Percentiles rank a stretch among this genome's conserved stretches.
Evolutionary conservation across 192 early-diverging fungal species (phyloP).

Genomic region (Funneliformis geosporum): DNA sequence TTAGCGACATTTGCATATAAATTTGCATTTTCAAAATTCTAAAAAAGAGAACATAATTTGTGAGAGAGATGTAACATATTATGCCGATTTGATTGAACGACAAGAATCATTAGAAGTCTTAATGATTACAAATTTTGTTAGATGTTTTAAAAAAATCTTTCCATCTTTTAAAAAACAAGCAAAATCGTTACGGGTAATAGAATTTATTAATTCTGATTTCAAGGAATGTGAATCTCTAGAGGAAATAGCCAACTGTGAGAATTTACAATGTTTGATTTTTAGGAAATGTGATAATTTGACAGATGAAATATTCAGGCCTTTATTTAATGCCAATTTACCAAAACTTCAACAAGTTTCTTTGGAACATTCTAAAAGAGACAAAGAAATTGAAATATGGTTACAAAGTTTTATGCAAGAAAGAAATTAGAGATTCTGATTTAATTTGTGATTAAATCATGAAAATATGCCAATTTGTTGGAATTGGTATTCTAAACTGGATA

Average conservation of each 20-base stretch:
- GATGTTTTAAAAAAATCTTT: not conserved
- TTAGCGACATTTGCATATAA: not conserved
- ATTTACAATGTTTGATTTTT: not conserved
- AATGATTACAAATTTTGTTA: not conserved
- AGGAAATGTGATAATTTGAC: not conserved
- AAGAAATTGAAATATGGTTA: not conserved
- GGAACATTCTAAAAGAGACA: not conserved
- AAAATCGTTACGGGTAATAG: not conserved
- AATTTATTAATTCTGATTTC: not conserved
- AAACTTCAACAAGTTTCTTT: not conserved
- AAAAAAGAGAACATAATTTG: not conserved
- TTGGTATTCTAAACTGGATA: no score
- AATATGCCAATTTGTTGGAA: no score
- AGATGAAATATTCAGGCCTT: not conserved
- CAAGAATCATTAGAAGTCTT: not conserved
- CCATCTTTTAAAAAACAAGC: not conserved
- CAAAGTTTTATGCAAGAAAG: not conserved
- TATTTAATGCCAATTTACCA: not conserved
- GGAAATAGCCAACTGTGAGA: not conserved
- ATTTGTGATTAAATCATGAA: no score
- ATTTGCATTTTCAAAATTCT: not conserved
- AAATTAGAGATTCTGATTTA: no score
- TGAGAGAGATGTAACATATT: not conserved
- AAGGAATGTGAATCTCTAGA: not conserved
- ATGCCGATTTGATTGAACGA: not conserved